phyloP scores from a whole-genome alignment of 495 filamentous ascomycete genomes.

The Poronia punctata region DNA sequence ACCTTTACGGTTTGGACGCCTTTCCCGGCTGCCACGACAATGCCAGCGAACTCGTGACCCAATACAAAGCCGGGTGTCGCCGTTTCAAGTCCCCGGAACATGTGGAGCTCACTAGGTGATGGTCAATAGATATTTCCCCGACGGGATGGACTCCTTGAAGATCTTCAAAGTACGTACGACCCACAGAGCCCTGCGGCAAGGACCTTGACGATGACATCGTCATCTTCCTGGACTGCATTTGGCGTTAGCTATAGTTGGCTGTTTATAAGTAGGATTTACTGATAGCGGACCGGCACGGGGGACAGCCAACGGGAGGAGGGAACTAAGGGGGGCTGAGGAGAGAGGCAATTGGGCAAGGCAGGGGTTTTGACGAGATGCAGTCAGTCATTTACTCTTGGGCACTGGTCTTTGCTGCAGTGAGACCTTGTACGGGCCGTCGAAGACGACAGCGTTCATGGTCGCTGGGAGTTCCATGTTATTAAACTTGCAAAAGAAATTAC shows the following conservation, averaged over 20 bases:
- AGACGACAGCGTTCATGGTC: slow-evolving; percentile 65
- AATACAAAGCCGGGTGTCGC: slow-evolving; percentile 41
- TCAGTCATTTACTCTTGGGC: slow-evolving; percentile 42
- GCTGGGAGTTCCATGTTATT: slow-evolving; percentile 18
- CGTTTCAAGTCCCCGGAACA: slow-evolving; percentile 76
- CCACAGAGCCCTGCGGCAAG: slow-evolving; percentile 83
- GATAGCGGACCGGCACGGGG: neutral
- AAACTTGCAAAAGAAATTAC: slow-evolving; percentile 1
- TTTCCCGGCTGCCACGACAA: slow-evolving; percentile 59
- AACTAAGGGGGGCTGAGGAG: slow-evolving; percentile 14
- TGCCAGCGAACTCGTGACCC: slow-evolving; percentile 81
- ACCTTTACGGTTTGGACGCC: slow-evolving; percentile 60
- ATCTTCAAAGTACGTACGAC: slow-evolving; percentile 50
- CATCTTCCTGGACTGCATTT: slow-evolving; percentile 56
- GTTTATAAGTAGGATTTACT: too few species aligned
- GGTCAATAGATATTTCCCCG: slow-evolving; percentile 4
- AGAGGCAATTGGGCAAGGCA: neutral
- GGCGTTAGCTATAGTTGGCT: slow-evolving; percentile 1
- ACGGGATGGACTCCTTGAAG: slow-evolving; percentile 3
- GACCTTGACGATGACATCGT: slow-evolving; percentile 82
- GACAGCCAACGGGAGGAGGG: neutral
- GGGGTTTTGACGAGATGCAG: slow-evolving; percentile 6
- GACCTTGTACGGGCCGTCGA: slow-evolving; percentile 57
- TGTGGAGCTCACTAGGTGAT: slow-evolving; percentile 70
- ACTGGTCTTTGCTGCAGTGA: slow-evolving; percentile 59